Percentiles rank a stretch among this genome's conserved stretches.
These are phyloP conservation scores for Candida dendrica DNA, from an alignment of 805 yeast species.

Conservation along the genomic window DNA sequence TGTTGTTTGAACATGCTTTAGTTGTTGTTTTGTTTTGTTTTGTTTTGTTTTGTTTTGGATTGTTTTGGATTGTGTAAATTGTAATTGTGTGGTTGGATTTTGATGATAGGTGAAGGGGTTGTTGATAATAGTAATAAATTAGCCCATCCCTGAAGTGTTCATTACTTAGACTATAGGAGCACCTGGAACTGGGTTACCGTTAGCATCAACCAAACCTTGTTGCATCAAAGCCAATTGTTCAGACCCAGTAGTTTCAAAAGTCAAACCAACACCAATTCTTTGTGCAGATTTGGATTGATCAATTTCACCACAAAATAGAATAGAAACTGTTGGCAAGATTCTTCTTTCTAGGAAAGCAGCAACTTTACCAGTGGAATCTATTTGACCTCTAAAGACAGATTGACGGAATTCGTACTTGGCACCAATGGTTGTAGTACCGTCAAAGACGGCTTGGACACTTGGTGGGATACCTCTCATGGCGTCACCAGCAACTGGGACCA, in stretches of 20 bases:
- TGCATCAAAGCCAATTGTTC: slow-evolving; percentile 90
- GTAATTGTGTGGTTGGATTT: neutral
- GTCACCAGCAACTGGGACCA: slow-evolving; percentile 61
- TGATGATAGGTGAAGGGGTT: no score
- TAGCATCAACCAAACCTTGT: slow-evolving; percentile 75
- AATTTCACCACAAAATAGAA: slow-evolving; percentile 85
- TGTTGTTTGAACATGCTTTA: neutral
- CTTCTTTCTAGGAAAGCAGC: slow-evolving; percentile 88
- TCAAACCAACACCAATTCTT: slow-evolving; percentile 88
- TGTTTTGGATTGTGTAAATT: no score
- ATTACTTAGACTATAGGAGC: slow-evolving; percentile 48
- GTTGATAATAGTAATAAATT: no score
- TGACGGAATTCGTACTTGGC: slow-evolving; percentile 98
- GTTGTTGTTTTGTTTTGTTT: no score
- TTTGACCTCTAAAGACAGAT: slow-evolving; percentile 89
- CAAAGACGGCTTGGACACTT: slow-evolving; percentile 77
- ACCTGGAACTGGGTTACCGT: slow-evolving; percentile 82
- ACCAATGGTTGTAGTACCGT: slow-evolving; percentile 90
- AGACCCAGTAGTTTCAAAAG: slow-evolving; percentile 91
- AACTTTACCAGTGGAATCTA: slow-evolving; percentile 88
- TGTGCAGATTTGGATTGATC: slow-evolving; percentile 79
- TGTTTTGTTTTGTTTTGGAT: no score
- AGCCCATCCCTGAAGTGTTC: neutral
- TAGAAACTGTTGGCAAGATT: slow-evolving; percentile 83
- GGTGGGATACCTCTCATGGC: slow-evolving; percentile 72